Conservation (phyloP, 2,329 filamentous ascomycete genomes). For the Hymenoscyphus occultus region DNA sequence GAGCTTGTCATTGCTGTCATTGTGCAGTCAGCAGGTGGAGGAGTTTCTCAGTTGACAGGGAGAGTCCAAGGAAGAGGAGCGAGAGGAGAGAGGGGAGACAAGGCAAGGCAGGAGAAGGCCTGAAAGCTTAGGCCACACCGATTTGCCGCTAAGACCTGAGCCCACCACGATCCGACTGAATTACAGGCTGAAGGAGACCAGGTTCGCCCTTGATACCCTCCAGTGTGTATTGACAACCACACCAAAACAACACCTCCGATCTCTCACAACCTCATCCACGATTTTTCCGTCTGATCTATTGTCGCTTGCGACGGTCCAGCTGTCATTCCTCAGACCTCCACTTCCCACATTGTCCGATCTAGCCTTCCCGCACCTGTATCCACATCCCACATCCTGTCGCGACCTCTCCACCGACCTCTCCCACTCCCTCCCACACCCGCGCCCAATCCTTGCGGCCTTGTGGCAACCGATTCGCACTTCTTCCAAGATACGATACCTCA, state of each 20-base stretch:
- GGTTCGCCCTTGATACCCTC: not conserved
- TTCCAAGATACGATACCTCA: not conserved
- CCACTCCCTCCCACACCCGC: slow-evolving; percentile 11
- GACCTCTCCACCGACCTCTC: slow-evolving; percentile 18
- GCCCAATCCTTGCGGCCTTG: slow-evolving; percentile 10
- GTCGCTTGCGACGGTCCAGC: not conserved
- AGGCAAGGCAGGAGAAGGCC: no score
- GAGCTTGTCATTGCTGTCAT: not conserved
- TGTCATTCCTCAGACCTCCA: slow-evolving; percentile 1
- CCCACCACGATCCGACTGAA: not conserved
- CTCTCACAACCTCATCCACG: not conserved
- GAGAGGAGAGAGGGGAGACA: no score
- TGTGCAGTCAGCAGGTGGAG: not conserved
- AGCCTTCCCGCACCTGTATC: not conserved
- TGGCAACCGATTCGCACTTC: not conserved
- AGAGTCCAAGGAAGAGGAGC: no score
- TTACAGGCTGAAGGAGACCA: not conserved
- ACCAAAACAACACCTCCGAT: not conserved
- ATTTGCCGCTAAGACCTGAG: not conserved
- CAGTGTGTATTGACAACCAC: slow-evolving; percentile 1
- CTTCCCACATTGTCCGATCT: slow-evolving; percentile 12
- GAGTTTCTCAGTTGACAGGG: no score
- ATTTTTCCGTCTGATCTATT: not conserved
- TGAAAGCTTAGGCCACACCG: not conserved
- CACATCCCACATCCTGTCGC: slow-evolving; percentile 28